Conservation (phyloP, 441 rosid species). For the Cnidoscolus chayamansa region DNA sequence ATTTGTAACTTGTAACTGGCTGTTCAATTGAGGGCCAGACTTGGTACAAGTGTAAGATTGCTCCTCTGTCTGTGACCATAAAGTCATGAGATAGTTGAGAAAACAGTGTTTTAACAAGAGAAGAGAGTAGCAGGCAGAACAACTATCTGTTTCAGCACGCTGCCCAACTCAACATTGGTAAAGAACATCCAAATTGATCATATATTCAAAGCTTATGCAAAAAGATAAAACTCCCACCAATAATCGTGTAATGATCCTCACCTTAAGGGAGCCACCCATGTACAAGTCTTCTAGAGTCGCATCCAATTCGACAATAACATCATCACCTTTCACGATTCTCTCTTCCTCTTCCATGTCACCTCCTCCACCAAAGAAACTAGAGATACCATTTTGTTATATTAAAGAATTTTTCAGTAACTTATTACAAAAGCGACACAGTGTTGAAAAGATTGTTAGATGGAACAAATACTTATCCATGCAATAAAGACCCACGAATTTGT, state of each 20-base stretch:
- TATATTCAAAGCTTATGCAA: background rate
- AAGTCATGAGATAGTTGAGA: background rate
- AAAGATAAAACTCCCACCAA: background rate
- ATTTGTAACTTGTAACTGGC: background rate
- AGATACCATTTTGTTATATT: constrained; percentile 12
- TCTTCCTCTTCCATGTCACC: constrained; percentile 86
- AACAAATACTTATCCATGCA: background rate
- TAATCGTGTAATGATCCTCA: constrained; percentile 25
- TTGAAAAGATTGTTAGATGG: background rate
- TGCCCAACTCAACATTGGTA: background rate
- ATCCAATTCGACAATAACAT: constrained; percentile 85
- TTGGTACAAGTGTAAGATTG: background rate
- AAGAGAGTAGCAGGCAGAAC: background rate
- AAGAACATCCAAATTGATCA: background rate
- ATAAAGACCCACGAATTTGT: background rate
- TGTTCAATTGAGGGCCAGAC: background rate
- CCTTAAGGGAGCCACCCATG: constrained; percentile 94
- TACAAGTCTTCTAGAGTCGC: constrained; percentile 89
- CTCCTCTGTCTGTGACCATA: background rate
- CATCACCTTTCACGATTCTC: constrained; percentile 79
- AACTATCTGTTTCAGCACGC: background rate
- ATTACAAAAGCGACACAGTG: background rate
- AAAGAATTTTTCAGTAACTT: background rate
- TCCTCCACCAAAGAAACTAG: constrained; percentile 85
- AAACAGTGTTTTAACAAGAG: background rate